Percentiles rank a stretch among this genome's conserved stretches.
Evolutionary conservation across 331 rosid genomes (phyloP).

Genomic region (Cydonia oblonga): DNA sequence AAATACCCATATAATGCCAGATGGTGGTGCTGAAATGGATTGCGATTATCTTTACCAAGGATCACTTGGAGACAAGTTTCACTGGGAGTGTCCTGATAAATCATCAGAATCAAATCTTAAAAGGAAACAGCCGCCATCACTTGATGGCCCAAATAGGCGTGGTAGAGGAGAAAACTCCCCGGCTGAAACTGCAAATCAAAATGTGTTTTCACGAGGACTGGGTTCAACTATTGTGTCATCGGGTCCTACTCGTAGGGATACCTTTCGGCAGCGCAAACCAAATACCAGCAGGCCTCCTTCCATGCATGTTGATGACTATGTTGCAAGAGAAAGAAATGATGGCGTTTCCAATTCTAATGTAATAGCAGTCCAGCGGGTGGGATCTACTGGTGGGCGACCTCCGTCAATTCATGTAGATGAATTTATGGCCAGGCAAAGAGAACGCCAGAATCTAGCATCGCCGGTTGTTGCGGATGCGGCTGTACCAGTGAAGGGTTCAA

Average conservation of each 20-base stretch:
- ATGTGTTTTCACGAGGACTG: constrained; percentile 55
- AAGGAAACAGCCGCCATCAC: constrained; percentile 57
- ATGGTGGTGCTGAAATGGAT: constrained; percentile 41
- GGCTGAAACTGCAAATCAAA: constrained; percentile 48
- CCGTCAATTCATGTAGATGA: constrained; percentile 99
- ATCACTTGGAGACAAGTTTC: constrained; percentile 61
- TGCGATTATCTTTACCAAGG: constrained; percentile 47
- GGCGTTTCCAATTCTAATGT: constrained; percentile 61
- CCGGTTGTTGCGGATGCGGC: constrained; percentile 62
- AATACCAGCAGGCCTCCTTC: constrained; percentile 99
- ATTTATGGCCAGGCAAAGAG: constrained; percentile 97
- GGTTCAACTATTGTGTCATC: constrained; percentile 50
- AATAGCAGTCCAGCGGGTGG: constrained; percentile 70
- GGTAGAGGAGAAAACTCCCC: constrained; percentile 68
- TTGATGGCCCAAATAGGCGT: constrained; percentile 71
- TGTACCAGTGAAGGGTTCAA: constrained; percentile 44
- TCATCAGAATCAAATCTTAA: constrained; percentile 46
- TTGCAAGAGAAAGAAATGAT: constrained; percentile 93
- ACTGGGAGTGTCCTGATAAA: constrained; percentile 96
- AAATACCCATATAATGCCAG: constrained; percentile 40
- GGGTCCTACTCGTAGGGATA: constrained; percentile 89
- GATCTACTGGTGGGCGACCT: constrained; percentile 90
- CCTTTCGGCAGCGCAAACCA: constrained; percentile 96
- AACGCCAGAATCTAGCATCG: constrained; percentile 74
- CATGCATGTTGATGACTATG: constrained; percentile 97